These are phyloP conservation scores for Ilyonectria destructans DNA, from an alignment of 2,329 filamentous ascomycete species.

Conservation along the genomic window DNA sequence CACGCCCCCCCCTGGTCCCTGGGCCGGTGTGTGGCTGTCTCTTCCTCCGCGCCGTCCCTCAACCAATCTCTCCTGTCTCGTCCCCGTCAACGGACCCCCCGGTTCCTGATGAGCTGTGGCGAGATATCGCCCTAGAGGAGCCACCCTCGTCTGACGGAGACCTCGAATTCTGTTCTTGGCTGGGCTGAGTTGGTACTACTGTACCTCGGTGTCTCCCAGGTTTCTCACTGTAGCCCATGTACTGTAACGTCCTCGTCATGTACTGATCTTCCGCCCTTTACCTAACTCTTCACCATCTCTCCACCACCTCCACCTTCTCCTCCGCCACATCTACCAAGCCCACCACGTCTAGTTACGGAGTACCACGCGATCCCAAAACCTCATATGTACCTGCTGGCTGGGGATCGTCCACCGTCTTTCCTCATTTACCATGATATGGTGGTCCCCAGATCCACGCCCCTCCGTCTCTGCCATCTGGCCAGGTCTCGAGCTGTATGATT, in stretches of 20 bases:
- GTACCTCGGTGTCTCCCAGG: not conserved
- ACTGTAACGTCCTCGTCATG: slow-evolving; percentile 23
- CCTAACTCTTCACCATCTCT: slow-evolving; percentile 25
- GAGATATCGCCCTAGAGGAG: slow-evolving; percentile 23
- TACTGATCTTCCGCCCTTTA: slow-evolving; percentile 25
- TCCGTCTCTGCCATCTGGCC: slow-evolving; percentile 39
- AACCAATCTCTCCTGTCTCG: slow-evolving; percentile 19
- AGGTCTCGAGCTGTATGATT: slow-evolving; percentile 31
- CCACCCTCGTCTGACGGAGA: slow-evolving; percentile 10
- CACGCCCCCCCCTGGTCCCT: slow-evolving; percentile 11
- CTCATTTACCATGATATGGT: slow-evolving; percentile 37
- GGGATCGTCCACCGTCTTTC: slow-evolving; percentile 46
- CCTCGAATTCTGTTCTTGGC: slow-evolving; percentile 7
- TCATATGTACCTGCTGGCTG: slow-evolving; percentile 43
- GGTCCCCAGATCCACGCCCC: slow-evolving; percentile 42
- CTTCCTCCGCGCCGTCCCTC: slow-evolving; percentile 7
- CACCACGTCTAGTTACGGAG: slow-evolving; percentile 33
- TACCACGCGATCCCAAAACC: slow-evolving; percentile 37
- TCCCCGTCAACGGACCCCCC: slow-evolving; percentile 12
- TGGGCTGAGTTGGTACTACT: slow-evolving; percentile 25
- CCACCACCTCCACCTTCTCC: slow-evolving; percentile 36
- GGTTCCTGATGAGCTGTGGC: slow-evolving; percentile 31
- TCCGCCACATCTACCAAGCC: slow-evolving; percentile 38
- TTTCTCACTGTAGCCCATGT: slow-evolving; percentile 3
- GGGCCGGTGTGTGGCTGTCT: slow-evolving; percentile 19